Evolutionary conservation across 768 basidiomycete species (phyloP).

Genomic region (Mycena alexandri): DNA sequence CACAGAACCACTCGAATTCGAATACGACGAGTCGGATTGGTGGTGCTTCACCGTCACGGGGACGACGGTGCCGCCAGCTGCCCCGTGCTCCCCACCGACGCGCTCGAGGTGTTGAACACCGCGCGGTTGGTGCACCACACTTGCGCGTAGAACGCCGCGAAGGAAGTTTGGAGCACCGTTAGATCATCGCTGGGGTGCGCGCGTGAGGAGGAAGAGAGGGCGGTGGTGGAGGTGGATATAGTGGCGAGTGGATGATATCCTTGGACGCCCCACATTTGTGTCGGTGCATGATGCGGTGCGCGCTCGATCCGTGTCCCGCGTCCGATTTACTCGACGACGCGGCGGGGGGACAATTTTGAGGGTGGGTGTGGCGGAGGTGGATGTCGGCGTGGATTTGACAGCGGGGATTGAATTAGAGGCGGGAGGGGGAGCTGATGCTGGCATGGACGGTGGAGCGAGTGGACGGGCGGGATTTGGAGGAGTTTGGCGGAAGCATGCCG

Average conservation of each 20-base stretch:
- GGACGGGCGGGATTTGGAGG: no score
- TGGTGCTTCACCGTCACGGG: no score
- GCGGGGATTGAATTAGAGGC: no score
- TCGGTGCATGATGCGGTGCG: not conserved
- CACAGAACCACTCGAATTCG: no score
- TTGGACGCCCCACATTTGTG: constrained; percentile 3
- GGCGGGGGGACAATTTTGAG: not conserved
- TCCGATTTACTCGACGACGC: not conserved
- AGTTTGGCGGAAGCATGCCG: no score
- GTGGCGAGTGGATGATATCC: not conserved
- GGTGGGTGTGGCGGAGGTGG: not conserved
- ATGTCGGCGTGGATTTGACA: not conserved
- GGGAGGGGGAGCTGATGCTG: not conserved
- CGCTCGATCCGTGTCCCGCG: not conserved
- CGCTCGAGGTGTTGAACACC: no score
- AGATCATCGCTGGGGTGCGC: constrained; percentile 3
- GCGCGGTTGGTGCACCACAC: constrained; percentile 84
- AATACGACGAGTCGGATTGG: no score
- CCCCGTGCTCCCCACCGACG: no score
- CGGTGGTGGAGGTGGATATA: constrained; percentile 8
- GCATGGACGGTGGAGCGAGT: not conserved
- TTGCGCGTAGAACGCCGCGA: constrained; percentile 77
- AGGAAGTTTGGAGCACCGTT: constrained; percentile 54
- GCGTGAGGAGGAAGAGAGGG: constrained; percentile 2
- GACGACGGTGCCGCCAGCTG: no score